A percentile compares a stretch with the other conserved stretches of the same genome.
phyloP scores from a whole-genome alignment of 805 yeast species.

The Hanseniaspora lindneri region DNA sequence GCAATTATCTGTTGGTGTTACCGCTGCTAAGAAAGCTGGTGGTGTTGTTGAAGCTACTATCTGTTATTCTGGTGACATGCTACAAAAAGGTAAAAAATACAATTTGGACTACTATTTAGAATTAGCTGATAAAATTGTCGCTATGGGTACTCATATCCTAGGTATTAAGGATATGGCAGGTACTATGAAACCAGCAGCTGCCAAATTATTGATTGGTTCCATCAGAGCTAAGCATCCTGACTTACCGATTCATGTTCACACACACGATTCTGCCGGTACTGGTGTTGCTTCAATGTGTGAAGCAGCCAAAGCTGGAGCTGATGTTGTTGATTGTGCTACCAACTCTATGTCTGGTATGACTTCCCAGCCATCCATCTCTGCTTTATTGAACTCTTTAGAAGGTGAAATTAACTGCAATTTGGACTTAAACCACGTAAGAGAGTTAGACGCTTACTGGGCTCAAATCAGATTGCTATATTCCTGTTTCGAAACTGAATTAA shows the following conservation, averaged over 20 bases:
- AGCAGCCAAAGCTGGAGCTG: constrained; percentile 92
- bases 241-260: constrained; percentile 94
- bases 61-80: constrained; percentile 98
- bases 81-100: constrained; percentile 89
- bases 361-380: constrained; percentile 92
- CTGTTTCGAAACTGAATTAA: constrained; percentile 94
- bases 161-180: constrained; percentile 99
- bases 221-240: constrained; percentile 81
- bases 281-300: constrained; percentile 96
- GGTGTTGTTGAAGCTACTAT: constrained; percentile 98
- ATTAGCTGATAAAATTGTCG: constrained; percentile 71
- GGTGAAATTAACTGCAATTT: constrained; percentile 72
- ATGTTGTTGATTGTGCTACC: constrained; percentile 93
- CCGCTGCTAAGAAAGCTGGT: constrained; percentile 95
- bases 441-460: constrained; percentile 92
- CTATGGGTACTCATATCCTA: constrained; percentile 89
- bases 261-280: constrained; percentile 99
- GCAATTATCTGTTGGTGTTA: constrained; percentile 93
- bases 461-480: constrained; percentile 95
- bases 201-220: constrained; percentile 62
- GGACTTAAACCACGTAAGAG: constrained; percentile 55
- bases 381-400: constrained; percentile 82
- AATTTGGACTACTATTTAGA: constrained; percentile 79
- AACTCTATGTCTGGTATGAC: constrained; percentile 98
- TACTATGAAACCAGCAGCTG: constrained; percentile 92